Evolutionary conservation across 352 stramenopile species (phyloP).

Genomic region (Globisporangium solare): DNA sequence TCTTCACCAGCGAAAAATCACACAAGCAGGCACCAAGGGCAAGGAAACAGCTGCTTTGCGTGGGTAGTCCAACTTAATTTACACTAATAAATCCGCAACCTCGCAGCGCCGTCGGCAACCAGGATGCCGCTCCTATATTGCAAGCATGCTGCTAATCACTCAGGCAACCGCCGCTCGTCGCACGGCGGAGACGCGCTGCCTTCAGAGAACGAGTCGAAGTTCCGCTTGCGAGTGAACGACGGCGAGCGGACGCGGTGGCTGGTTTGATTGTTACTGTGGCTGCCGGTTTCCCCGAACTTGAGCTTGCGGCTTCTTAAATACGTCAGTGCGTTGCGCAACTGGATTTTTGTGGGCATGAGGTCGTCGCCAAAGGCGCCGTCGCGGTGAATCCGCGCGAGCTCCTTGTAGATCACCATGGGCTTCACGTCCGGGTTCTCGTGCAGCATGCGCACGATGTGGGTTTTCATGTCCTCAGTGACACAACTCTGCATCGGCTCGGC

Average conservation of each 20-base stretch:
- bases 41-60: too few species aligned
- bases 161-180: conserved; percentile 51
- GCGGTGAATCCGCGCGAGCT: conserved; percentile 51
- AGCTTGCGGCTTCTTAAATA: conserved; percentile 78
- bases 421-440: conserved; percentile 59
- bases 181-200: conserved; percentile 46
- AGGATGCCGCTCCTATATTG: background rate
- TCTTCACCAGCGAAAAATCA: too few species aligned
- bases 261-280: conserved; percentile 1
- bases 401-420: conserved; percentile 75
- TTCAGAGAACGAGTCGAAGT: conserved; percentile 48
- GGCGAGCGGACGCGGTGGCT: background rate
- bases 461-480: conserved; percentile 77
- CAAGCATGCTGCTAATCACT: conserved; percentile 7
- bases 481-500: conserved; percentile 65
- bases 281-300: conserved; percentile 27
- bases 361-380: conserved; percentile 54
- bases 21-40: too few species aligned
- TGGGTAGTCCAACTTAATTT: too few species aligned
- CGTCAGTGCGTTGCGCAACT: conserved; percentile 73
- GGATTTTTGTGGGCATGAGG: conserved; percentile 81
- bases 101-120: too few species aligned
- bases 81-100: too few species aligned
- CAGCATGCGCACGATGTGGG: conserved; percentile 63
- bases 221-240: conserved; percentile 29